Evolutionary conservation across 225 moss, liverwort and hornwort species (phyloP).

Genomic region (Lunularia cruciata): DNA sequence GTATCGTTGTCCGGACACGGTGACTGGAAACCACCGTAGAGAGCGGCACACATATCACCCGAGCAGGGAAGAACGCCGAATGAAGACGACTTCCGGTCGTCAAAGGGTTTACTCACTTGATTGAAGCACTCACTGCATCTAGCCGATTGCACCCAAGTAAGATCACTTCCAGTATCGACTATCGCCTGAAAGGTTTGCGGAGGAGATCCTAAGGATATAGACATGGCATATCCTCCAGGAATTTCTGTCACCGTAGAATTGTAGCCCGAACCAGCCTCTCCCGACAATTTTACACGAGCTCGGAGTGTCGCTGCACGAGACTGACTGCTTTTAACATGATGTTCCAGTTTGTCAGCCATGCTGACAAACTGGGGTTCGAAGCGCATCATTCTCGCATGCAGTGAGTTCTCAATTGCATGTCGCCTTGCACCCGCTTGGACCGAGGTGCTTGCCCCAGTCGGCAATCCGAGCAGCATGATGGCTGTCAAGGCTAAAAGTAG

Average conservation of each 20-base stretch:
- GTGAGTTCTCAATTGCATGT: neutral
- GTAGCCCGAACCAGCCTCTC: neutral
- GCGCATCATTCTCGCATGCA: conserved; percentile 8
- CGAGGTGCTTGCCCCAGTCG: too few species aligned
- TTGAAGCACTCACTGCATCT: neutral
- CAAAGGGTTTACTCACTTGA: neutral
- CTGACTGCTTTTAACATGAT: conserved; percentile 3
- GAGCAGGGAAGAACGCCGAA: conserved; percentile 19
- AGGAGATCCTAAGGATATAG: conserved; percentile 16
- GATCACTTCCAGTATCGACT: conserved; percentile 27
- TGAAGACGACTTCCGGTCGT: neutral
- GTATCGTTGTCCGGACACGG: neutral
- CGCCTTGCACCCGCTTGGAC: too few species aligned
- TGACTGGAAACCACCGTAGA: conserved; percentile 14
- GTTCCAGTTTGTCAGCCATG: neutral
- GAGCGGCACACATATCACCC: neutral
- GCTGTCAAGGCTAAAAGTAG: too few species aligned
- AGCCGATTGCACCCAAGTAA: conserved; percentile 21
- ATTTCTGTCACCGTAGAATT: conserved; percentile 6
- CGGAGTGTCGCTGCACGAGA: conserved; percentile 1
- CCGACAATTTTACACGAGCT: neutral
- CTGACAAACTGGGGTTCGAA: neutral
- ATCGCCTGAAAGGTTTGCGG: conserved; percentile 11
- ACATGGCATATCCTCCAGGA: conserved; percentile 23
- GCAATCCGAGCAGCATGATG: too few species aligned